Evolutionary conservation across 2,329 filamentous ascomycete genomes (phyloP), one percentile per base, ranked within the genome.

Genomic region (Epichloe baconii): DNA sequence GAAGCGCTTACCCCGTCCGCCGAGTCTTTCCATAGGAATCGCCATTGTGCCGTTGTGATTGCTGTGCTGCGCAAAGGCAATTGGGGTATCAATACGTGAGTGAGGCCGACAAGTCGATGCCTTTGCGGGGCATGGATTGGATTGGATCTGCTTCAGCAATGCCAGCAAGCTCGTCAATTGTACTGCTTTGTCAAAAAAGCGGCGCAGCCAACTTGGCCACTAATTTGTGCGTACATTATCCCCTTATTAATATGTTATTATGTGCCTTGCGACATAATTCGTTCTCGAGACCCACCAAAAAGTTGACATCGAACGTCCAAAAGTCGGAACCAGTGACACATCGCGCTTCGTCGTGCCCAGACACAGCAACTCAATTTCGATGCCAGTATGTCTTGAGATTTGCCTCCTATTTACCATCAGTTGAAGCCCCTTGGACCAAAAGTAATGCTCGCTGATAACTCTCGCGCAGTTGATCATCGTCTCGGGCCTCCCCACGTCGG

Each of bases 401-500:
- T n/a, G 3, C 19, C 17, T 21, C n/a, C 12, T 6, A 7, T 23
- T 12, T 6, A n/a, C n/a, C 15, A 38, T 21, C 3, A 26, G 35
- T 14, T 5, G 26, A 17, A 12, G 45, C 37, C 37, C 23, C n/a
- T n/a, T 17, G 3, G n/a, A 11, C n/a, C 36, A 21, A n/a, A 19
- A 7, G 47, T 42, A 1, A 48, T 34, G n/a, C 11, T 42, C 53
- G 53, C 53, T 52, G 38, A 52, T 51, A 12, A 17, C 21, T 41
- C 48, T 23, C 7, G 35, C 44, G n/a, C 35, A 86, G 82, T 72
- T 86, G 57, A 80, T 85, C 60, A 80, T 84, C 58, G 65, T 86
- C 53, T 80, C 80, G 49, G 82, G 82, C 55, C 73, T 82, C 58
- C 82, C 82, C 50, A 81, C 79, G 56, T 85, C 82, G 34, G 82